Evolutionary conservation across 805 yeast species (phyloP), one percentile per base, ranked within the genome.

Genomic region (Candida orba): DNA sequence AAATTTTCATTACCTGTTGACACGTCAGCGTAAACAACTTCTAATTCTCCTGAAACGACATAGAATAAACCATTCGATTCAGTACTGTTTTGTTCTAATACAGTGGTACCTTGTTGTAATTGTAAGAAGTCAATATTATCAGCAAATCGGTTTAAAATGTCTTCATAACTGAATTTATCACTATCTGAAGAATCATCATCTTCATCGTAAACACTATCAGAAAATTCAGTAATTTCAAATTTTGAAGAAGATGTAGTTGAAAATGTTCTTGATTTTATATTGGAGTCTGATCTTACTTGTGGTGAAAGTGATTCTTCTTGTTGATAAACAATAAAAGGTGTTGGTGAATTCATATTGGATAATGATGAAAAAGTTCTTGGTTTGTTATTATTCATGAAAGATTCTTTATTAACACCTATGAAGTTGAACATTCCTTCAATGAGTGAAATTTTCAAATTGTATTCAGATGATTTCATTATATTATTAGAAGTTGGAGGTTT

Each of bases 1-100:
- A 63, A 60, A 33, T 69, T 72, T 33, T 69, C 71, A 27, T 52
- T 53, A 6, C 52, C 59, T 18, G 54, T 51, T 10, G 44, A 30
- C 2, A 45, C n/a, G 37, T 70, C 73, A n/a, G 60, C 57, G 51
- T 73, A 73, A 7, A 69, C 66, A 0, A 88, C 85, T 36, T 84
- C 88, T 32, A 91, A 63, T 6, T 70, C 54, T 3, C 99, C 99
- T 43, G 82, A 83, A 40, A 91, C 75, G 5, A 91, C 81, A 56
- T 83, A 91, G 57, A 71, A 87, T 12, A 91, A 59, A 0, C 98
- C 99, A 2, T 81, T 76, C 38, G 81, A 78, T 39, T 73, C 71
- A 13, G 79, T 75, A 40, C 38, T 40, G 17, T 82, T 78, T 48
- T 84, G 85, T 42, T 78, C 72, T 10, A 84, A 76, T 2, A 91